Conservation (phyloP, 345 rosid species). For the Gossypium ekmanianum region DNA sequence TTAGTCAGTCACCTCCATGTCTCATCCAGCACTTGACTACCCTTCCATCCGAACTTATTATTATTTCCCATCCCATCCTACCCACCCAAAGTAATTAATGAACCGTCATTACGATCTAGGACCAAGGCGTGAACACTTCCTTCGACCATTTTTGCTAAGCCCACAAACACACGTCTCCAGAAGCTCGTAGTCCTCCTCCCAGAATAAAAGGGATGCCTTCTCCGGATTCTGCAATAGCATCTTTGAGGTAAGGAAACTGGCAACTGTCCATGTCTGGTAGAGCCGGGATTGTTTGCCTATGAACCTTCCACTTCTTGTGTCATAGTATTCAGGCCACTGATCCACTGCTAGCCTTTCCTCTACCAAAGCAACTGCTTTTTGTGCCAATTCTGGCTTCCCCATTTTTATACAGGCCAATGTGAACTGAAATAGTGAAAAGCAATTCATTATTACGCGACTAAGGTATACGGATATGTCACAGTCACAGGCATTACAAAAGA, state of each 20-base stretch:
- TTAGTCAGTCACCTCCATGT: not conserved
- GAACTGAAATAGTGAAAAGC: conserved; percentile 42
- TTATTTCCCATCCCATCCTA: not conserved
- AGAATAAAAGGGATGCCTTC: conserved; percentile 69
- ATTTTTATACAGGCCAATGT: conserved; percentile 87
- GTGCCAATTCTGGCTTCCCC: conserved; percentile 76
- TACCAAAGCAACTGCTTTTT: conserved; percentile 61
- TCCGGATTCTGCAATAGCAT: conserved; percentile 82
- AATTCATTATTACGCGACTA: not conserved
- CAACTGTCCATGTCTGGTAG: conserved; percentile 82
- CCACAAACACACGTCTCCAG: conserved; percentile 81
- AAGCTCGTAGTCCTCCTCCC: conserved; percentile 91
- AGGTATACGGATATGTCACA: not conserved
- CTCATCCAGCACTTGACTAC: not conserved
- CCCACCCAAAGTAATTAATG: not conserved
- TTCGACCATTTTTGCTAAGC: conserved; percentile 47
- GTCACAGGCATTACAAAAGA: not conserved
- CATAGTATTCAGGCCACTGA: conserved; percentile 91
- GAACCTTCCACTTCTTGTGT: conserved; percentile 68
- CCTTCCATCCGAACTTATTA: not conserved
- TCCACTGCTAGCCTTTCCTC: conserved; percentile 67
- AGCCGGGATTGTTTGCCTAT: conserved; percentile 80
- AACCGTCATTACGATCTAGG: conserved; percentile 20
- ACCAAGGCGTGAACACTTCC: conserved; percentile 60
- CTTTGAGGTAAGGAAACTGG: conserved; percentile 78